Conservation (phyloP, 148 eudicot genomes). For the Fagopyrum esculentum region DNA sequence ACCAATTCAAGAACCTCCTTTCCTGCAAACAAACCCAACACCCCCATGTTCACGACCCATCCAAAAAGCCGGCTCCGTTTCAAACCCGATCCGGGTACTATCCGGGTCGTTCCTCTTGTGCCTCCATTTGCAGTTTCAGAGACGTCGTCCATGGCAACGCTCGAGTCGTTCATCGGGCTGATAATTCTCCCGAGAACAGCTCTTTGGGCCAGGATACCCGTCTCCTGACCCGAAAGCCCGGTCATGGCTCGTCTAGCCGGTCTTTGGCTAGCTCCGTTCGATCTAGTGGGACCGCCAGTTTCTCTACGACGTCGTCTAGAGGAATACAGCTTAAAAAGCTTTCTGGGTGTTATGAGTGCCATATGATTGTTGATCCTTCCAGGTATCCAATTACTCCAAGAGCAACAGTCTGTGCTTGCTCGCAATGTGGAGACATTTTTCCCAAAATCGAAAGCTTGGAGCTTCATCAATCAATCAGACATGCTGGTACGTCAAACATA, state of each 20-base stretch:
- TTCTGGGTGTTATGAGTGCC: constrained; percentile 92
- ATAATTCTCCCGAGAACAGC: constrained; percentile 70
- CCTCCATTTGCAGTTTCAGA: constrained; percentile 61
- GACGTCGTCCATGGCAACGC: constrained; percentile 72
- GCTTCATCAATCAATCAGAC: constrained; percentile 78
- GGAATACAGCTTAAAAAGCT: constrained; percentile 74
- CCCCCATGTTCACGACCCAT: constrained; percentile 50
- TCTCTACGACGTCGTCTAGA: constrained; percentile 31
- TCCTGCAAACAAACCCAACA: constrained; percentile 65
- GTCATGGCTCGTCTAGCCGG: constrained; percentile 22
- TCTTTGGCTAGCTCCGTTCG: constrained; percentile 35
- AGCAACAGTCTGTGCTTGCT: constrained; percentile 67
- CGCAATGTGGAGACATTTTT: constrained; percentile 90
- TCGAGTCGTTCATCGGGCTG: constrained; percentile 77
- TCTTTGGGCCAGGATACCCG: constrained; percentile 44
- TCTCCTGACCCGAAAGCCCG: constrained; percentile 21
- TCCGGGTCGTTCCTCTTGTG: constrained; percentile 36
- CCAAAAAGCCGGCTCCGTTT: constrained; percentile 19
- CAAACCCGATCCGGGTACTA: not conserved
- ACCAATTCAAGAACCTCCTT: constrained; percentile 70
- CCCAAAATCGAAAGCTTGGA: constrained; percentile 84
- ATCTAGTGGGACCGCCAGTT: not conserved
- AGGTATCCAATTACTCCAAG: constrained; percentile 80
- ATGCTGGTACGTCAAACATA: constrained; percentile 53
- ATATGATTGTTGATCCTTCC: constrained; percentile 70